Evolutionary conservation across 2,329 filamentous ascomycete species (phyloP), one percentile per base, ranked within the genome.

Genomic region (Diaporthe aspalathi): DNA sequence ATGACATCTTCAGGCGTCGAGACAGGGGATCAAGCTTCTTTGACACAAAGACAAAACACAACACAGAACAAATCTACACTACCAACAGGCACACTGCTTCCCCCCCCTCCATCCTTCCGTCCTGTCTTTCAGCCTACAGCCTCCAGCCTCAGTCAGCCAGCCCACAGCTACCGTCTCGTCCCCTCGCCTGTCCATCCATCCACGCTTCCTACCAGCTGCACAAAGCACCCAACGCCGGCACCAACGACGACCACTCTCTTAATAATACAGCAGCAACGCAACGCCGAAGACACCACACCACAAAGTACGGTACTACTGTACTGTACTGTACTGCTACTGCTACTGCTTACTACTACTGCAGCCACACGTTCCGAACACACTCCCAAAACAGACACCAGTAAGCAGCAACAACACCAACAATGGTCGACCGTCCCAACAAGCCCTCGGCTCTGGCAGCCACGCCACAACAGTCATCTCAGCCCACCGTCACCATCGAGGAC

Each of bases 341-440:
- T 49, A 1, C 40, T 62, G 9, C 57, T 47, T 16, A 7, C 40
- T 47, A 6, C 24, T 3, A 40, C n/a, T 24, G 22, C 27, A 17
- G 17, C 43, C 43, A 63, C 12, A 65, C 43, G 29, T 38, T 12
- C 6, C 65, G 53, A 47, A 14, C 68, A 65, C 35, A 12, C 35
- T 38, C 35, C 35, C 35, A 53, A 20, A 45, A 70, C n/a, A 32
- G 22, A 17, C 63, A 66, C 11, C 9, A 38, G 12, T 38, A 38
- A 38, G 35, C 35, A 38, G 8, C 32, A 32, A 32, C 45, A 52
- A 50, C 49, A 50, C 27, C 29, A 38, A 79, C 50, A 70, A 93
- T 92, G 89, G 92, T 97, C 83, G 94, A 97, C 79, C 92, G 95
- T 80, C 89, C 91, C 76, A 94, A 97, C 84, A 96, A 94, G 80